A percentile compares a stretch with the other conserved stretches of the same genome.
phyloP scores from a whole-genome alignment of 495 filamentous ascomycete genomes.

The Pseudevernia furfuracea region DNA sequence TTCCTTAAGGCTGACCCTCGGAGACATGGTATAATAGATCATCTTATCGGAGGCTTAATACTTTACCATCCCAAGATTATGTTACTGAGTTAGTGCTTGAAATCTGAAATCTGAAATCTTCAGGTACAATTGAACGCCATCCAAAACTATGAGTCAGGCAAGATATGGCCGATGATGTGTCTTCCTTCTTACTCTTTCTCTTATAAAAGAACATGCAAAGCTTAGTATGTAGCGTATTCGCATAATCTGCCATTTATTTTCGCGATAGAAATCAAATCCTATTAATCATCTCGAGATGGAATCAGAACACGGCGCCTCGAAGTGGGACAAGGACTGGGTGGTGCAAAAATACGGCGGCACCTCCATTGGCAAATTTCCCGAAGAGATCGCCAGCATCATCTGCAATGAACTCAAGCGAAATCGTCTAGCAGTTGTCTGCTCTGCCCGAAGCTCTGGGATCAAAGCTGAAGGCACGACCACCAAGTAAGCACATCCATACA shows the following conservation, averaged over 20 bases:
- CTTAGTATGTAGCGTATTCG: background rate
- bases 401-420: conserved; percentile 50
- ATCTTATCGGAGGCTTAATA: background rate
- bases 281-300: background rate
- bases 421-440: conserved; percentile 81
- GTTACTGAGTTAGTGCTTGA: background rate
- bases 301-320: background rate
- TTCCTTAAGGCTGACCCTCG: no score
- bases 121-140: background rate
- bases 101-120: background rate
- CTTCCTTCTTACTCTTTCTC: background rate
- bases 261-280: background rate
- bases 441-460: conserved; percentile 81
- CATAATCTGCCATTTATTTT: background rate
- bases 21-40: background rate
- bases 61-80: background rate
- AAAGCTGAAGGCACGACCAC: conserved; percentile 89
- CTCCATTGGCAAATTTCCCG: conserved; percentile 60
- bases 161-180: background rate
- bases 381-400: conserved; percentile 67
- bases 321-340: conserved; percentile 47
- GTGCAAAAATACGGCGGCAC: conserved; percentile 84
- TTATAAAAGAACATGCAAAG: background rate
- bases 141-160: background rate
- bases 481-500: conserved; percentile 53